Evolutionary conservation across 2,329 filamentous ascomycete genomes (phyloP).

Genomic region (Camillea tinctor): DNA sequence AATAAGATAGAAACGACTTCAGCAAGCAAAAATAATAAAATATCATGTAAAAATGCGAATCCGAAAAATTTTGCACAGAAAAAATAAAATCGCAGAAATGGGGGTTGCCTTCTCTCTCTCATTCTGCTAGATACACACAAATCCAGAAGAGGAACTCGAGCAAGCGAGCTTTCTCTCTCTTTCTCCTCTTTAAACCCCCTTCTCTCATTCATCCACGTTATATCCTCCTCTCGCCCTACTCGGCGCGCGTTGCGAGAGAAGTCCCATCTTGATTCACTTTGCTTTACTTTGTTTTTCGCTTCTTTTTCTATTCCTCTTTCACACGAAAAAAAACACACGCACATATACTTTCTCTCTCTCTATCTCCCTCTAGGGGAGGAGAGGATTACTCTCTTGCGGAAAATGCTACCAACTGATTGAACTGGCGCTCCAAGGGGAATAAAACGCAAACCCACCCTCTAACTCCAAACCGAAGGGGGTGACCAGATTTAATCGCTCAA

Average conservation of each 20-base stretch:
- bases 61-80: background rate
- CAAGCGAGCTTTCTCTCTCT: no score
- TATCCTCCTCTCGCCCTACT: no score
- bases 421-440: background rate
- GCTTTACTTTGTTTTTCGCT: background rate
- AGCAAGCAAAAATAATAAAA: no score
- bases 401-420: background rate
- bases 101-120: no score
- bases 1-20: no score
- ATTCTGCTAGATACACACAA: background rate
- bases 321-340: no score
- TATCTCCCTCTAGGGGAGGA: no score
- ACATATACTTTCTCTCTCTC: background rate
- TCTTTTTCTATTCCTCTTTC: background rate
- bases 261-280: background rate
- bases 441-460: background rate
- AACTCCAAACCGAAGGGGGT: background rate
- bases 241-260: no score
- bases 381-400: background rate
- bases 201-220: no score
- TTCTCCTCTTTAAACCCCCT: no score
- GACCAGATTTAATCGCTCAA: slow-evolving; percentile 3
- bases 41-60: no score
- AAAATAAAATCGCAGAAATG: no score
- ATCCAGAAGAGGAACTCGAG: background rate